Conservation (phyloP, 1,284 basidiomycete genomes). For the Tilletiaria anomala region DNA sequence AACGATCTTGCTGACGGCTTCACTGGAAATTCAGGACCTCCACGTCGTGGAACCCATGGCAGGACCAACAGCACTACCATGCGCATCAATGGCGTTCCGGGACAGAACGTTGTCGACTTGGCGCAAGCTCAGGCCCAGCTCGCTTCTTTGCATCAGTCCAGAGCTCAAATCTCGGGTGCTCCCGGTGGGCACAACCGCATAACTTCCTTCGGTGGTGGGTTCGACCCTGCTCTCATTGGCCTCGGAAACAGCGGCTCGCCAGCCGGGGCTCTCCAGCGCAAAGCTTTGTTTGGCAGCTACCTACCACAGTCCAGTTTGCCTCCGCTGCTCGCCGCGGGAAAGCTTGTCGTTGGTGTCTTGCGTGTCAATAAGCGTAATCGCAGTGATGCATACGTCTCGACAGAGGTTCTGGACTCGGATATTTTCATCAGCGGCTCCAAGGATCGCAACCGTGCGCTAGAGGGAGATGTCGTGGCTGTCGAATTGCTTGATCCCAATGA, state of each 20-base stretch:
- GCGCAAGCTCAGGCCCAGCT: conserved; percentile 65
- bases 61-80: no score
- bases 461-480: conserved; percentile 96
- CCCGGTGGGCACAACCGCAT: conserved; percentile 82
- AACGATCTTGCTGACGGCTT: conserved; percentile 32
- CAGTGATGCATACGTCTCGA: conserved; percentile 98
- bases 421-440: conserved; percentile 85
- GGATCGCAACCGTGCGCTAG: conserved; percentile 93
- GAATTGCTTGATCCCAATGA: conserved; percentile 70
- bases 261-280: conserved; percentile 61
- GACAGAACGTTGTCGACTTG: conserved; percentile 34
- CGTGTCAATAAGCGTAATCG: conserved; percentile 98
- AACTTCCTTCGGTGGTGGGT: conserved; percentile 90
- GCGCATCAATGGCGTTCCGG: conserved; percentile 16
- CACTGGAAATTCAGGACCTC: no score
- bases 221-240: conserved; percentile 64
- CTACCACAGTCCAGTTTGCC: conserved; percentile 93
- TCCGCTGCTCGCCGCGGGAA: conserved; percentile 90
- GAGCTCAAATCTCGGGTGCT: conserved; percentile 57
- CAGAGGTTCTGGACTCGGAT: conserved; percentile 92
- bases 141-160: conserved; percentile 89
- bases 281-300: conserved; percentile 96
- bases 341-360: conserved; percentile 90
- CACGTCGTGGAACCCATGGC: no score
- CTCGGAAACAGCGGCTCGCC: conserved; percentile 2